Percentiles rank a stretch among this genome's conserved stretches.
Evolutionary conservation across 768 basidiomycete genomes (phyloP).

Genomic region (Suillus clintonianus): DNA sequence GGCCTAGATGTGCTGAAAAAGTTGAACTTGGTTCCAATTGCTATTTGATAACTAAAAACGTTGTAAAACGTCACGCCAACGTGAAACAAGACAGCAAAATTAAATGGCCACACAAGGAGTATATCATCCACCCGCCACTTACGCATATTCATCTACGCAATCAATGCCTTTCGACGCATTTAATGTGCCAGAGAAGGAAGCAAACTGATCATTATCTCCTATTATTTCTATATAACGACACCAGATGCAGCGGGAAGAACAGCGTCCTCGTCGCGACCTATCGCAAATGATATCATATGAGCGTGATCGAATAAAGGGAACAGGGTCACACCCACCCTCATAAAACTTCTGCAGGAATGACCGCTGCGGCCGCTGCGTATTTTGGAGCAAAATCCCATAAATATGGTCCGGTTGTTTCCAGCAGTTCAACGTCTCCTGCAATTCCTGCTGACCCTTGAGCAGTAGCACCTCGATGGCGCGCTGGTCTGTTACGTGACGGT

Average conservation of each 20-base stretch:
- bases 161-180: neutral
- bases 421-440: slow-evolving; percentile 91
- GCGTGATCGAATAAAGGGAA: neutral
- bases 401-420: slow-evolving; percentile 91
- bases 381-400: slow-evolving; percentile 63
- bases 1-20: neutral
- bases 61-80: neutral
- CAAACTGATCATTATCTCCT: neutral
- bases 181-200: neutral
- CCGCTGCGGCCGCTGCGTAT: slow-evolving; percentile 45
- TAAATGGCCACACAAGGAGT: neutral
- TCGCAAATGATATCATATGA: neutral
- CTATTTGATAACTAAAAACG: neutral
- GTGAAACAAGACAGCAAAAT: neutral
- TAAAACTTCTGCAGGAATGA: slow-evolving; percentile 86
- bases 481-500: slow-evolving; percentile 79
- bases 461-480: slow-evolving; percentile 84
- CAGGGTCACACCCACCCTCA: slow-evolving; percentile 56
- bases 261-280: slow-evolving; percentile 78
- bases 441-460: slow-evolving; percentile 83
- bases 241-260: slow-evolving; percentile 66
- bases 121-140: too few relatives aligned
- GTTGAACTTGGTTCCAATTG: neutral
- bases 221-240: slow-evolving; percentile 26
- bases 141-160: neutral